Conservation (phyloP, 176 grass and related monocot genomes). For the Eleusine coracana region DNA sequence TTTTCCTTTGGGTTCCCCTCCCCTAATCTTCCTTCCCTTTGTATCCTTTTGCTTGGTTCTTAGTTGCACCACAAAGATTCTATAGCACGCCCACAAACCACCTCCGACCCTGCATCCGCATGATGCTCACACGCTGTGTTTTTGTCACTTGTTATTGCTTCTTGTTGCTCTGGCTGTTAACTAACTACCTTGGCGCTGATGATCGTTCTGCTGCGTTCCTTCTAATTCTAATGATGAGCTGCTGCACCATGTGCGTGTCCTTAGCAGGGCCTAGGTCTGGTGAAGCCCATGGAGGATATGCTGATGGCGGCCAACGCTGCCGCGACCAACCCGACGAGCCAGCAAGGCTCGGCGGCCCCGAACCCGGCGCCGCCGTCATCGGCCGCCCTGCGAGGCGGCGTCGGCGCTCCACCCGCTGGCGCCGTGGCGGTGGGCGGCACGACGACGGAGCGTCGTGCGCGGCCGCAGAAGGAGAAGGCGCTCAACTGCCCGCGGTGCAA, state of each 20-base stretch:
- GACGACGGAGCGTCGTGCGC: conserved; percentile 55
- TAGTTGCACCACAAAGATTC: conserved; percentile 59
- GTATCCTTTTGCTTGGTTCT: conserved; percentile 78
- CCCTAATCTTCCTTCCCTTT: conserved; percentile 62
- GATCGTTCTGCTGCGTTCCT: conserved; percentile 25
- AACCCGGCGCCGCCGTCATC: conserved; percentile 23
- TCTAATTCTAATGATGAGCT: conserved; percentile 30
- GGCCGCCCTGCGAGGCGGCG: conserved; percentile 6
- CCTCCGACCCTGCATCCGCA: conserved; percentile 28
- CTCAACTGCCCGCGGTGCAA: conserved; percentile 96
- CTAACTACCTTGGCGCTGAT: conserved; percentile 33
- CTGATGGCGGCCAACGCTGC: conserved; percentile 42
- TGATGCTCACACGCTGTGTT: conserved; percentile 36
- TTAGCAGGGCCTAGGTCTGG: conserved; percentile 72
- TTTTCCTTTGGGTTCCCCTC: conserved; percentile 18
- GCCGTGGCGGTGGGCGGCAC: conserved; percentile 35
- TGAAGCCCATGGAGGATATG: conserved; percentile 92
- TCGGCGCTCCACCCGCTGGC: background rate
- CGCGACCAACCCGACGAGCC: conserved; percentile 5
- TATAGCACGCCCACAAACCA: conserved; percentile 27
- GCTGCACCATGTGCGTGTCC: conserved; percentile 44
- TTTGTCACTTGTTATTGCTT: conserved; percentile 49
- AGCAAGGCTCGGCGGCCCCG: conserved; percentile 30
- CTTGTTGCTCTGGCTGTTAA: conserved; percentile 44
- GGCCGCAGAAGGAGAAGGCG: conserved; percentile 90